Percentiles rank a stretch among this genome's conserved stretches.
phyloP scores from a whole-genome alignment of 1,139 yeast genomes.

The Yamadazyma friedrichii region DNA sequence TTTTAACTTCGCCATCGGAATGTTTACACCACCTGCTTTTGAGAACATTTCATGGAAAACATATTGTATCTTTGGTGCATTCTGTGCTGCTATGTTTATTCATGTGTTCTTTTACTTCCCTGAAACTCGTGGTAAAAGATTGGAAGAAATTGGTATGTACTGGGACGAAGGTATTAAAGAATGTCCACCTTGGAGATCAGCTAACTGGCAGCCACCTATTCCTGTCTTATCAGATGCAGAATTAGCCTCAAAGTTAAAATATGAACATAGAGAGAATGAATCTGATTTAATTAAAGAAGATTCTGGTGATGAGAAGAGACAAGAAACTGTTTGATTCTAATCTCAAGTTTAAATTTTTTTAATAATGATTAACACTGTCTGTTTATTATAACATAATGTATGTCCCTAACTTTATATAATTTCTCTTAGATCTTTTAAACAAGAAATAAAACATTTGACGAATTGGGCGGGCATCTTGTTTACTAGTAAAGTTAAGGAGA shows the following conservation, averaged over 20 bases:
- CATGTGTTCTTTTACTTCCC: conserved; percentile 65
- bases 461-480: too few relatives aligned
- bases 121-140: conserved; percentile 55
- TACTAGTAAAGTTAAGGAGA: too few relatives aligned
- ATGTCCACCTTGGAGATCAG: conserved; percentile 43
- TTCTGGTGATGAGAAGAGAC: conserved; percentile 10
- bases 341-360: too few relatives aligned
- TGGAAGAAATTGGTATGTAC: conserved; percentile 59
- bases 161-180: conserved; percentile 41
- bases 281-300: conserved; percentile 19
- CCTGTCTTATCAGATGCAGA: conserved; percentile 46
- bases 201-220: conserved; percentile 16
- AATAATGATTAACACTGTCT: too few relatives aligned
- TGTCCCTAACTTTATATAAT: too few relatives aligned
- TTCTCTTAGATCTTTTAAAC: too few relatives aligned
- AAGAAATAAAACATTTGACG: too few relatives aligned
- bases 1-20: conserved; percentile 45
- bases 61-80: conserved; percentile 40
- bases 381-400: too few relatives aligned
- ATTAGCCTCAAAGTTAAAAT: conserved; percentile 36
- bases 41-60: conserved; percentile 41
- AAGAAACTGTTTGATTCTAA: conserved; percentile 1
- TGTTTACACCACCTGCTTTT: conserved; percentile 37
- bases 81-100: conserved; percentile 49
- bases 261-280: conserved; percentile 31